These are phyloP conservation scores for Punctularia strigosozonata DNA, from an alignment of 768 basidiomycete genomes.

Conservation along the genomic window DNA sequence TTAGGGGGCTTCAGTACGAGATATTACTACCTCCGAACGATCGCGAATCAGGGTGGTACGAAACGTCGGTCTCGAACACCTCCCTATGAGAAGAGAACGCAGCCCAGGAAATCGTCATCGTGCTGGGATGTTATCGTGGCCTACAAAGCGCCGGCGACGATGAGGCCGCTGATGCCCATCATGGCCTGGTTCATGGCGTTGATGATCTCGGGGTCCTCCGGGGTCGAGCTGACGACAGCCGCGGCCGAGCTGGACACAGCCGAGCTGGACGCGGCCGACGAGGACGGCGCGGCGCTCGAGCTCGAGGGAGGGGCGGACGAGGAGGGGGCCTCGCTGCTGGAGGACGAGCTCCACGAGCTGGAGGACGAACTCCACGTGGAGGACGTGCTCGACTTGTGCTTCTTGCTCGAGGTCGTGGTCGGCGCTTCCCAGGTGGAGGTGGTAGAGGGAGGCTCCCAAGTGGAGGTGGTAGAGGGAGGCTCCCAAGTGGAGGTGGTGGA, in stretches of 20 bases:
- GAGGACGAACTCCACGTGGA: conserved; percentile 10
- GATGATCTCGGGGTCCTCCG: conserved; percentile 1
- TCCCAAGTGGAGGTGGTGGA: conserved; percentile 11
- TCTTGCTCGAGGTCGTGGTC: conserved; percentile 2
- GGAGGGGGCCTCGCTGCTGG: conserved; percentile 14
- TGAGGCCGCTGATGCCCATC: conserved; percentile 18
- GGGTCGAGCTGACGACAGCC: conserved; percentile 2
- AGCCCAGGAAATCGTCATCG: no score
- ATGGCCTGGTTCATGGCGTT: conserved; percentile 21
- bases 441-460: conserved; percentile 6
- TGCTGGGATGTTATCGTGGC: no score
- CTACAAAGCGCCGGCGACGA: conserved; percentile 8
- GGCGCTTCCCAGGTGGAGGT: conserved; percentile 11
- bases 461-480: conserved; percentile 9
- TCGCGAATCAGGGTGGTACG: no score
- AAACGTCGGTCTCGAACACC: no score
- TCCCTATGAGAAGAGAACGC: no score
- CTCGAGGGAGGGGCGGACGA: conserved; percentile 15
- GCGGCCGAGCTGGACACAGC: conserved; percentile 8
- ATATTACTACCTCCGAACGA: no score
- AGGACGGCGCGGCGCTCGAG: conserved; percentile 10
- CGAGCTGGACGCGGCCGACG: conserved; percentile 12
- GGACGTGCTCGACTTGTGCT: conserved; percentile 12
- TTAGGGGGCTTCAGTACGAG: no score
- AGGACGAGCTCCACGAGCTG: conserved; percentile 3